Percentiles rank a stretch among this genome's conserved stretches.
phyloP scores from a whole-genome alignment of 2,329 filamentous ascomycete species.

The Coniochaeta sp. region DNA sequence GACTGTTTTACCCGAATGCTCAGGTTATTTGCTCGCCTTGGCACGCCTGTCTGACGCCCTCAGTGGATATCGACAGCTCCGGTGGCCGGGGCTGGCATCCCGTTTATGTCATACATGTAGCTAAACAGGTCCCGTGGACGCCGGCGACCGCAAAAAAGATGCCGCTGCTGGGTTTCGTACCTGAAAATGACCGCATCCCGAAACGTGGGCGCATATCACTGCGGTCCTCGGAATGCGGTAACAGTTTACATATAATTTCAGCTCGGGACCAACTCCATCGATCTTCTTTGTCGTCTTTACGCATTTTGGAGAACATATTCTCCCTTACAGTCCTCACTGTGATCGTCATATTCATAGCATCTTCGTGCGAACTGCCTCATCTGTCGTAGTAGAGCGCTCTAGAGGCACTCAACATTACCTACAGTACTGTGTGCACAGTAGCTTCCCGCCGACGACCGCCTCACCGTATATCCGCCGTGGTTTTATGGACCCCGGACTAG shows the following conservation, averaged over 20 bases:
- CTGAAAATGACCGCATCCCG: not conserved
- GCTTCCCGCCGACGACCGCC: no score
- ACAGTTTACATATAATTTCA: not conserved
- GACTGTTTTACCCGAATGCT: not conserved
- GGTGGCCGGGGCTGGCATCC: not conserved
- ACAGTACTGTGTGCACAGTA: no score
- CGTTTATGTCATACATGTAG: not conserved
- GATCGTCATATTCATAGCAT: not conserved
- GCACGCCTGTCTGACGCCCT: not conserved
- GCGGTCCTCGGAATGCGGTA: not conserved
- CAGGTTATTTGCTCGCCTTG: not conserved
- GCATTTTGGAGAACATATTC: not conserved
- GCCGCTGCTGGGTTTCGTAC: not conserved
- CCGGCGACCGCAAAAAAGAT: not conserved
- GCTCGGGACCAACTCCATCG: not conserved
- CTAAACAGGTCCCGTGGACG: slow-evolving; percentile 1
- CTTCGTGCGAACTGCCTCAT: not conserved
- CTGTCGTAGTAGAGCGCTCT: no score
- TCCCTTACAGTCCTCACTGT: not conserved
- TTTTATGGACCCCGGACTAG: not conserved
- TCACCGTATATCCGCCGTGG: not conserved
- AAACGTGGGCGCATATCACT: not conserved
- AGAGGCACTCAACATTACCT: no score
- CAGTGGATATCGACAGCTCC: not conserved
- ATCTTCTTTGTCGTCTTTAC: not conserved